Evolutionary conservation across 345 rosid genomes (phyloP), one percentile per base, ranked within the genome.

Genomic region (Erodium maritimum): DNA sequence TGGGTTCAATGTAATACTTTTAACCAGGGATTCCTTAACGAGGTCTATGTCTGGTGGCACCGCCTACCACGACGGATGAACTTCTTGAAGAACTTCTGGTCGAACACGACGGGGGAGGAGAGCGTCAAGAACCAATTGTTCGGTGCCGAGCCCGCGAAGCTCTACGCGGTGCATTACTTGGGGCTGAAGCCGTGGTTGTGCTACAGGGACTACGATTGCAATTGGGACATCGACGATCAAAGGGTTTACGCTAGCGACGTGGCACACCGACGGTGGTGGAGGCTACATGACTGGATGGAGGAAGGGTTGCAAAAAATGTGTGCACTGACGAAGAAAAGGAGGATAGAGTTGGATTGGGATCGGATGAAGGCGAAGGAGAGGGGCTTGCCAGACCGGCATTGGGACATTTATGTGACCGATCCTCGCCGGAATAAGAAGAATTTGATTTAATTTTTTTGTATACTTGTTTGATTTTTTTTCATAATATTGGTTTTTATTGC

Each of bases 161-260:
- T 91, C 16, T 91, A 91, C 61, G 55, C 91, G 14, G 74, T 91
- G 13, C 99, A 91, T 64, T 91, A 80, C 72, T 70, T 91, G 56
- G 96, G 99, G 1, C 70, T 74, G 70, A 91, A 89, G 74, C 96
- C 99, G 1, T 89, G 99, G 96, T 74, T 69, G 54, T 91, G 96
- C 55, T 91, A 89, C 50, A 82, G 95, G 63, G 80, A n/a, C n/a
- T n/a, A n/a, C n/a, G n/a, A n/a, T n/a, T n/a, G n/a, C n/a, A n/a
- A n/a, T n/a, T n/a, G n/a, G 82, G 77, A 89, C 62, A 73, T 80
- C 4, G 70, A 53, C 14, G 21, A 74, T 17, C 82, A 63, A 46
- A 61, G 71, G 12, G 95, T 89, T 17, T 91, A 84, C 57, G 96
- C 96, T 9, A 91, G 96, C 33, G 96, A 91, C 55, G 83, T 79